phyloP scores from a whole-genome alignment of 1,284 basidiomycete species.

The Porogramme epimiltina region DNA sequence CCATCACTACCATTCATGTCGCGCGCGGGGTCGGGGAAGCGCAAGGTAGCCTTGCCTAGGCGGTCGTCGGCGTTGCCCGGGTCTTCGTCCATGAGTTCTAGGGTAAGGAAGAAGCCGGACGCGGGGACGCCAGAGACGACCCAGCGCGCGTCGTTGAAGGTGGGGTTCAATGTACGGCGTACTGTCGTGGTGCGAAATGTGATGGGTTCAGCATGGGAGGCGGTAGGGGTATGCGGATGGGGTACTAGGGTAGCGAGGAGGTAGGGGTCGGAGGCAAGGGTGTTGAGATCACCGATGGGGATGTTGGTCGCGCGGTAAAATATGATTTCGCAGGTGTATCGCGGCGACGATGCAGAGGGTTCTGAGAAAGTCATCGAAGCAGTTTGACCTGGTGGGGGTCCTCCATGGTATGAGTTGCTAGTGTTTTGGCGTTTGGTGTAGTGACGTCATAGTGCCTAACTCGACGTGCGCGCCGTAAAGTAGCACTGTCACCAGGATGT shows the following conservation, averaged over 20 bases:
- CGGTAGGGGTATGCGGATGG: conserved; percentile 9
- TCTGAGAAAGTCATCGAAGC: not conserved
- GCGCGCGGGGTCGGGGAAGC: conserved; percentile 16
- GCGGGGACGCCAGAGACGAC: conserved; percentile 44
- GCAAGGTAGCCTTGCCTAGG: conserved; percentile 38
- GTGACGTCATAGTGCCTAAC: not conserved
- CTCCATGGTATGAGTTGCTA: too few relatives aligned
- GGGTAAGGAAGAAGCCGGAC: conserved; percentile 37
- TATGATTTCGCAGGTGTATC: conserved; percentile 42
- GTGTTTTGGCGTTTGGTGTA: too few relatives aligned
- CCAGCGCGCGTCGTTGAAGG: conserved; percentile 44
- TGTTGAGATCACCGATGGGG: conserved; percentile 41
- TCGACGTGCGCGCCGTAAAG: too few relatives aligned
- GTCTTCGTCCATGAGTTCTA: conserved; percentile 46
- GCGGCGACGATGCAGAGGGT: not conserved
- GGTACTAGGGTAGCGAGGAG: conserved; percentile 34
- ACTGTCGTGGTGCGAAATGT: conserved; percentile 43
- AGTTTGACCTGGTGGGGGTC: not conserved
- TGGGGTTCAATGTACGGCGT: conserved; percentile 38
- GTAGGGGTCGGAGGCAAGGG: conserved; percentile 43
- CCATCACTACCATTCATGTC: not conserved
- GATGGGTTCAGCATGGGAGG: conserved; percentile 29
- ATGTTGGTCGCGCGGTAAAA: conserved; percentile 43
- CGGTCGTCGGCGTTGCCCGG: conserved; percentile 44
- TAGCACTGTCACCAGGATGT: too few relatives aligned